phyloP scores from a whole-genome alignment of 164 flowering plant species.

The Magnolia changhungtana region DNA sequence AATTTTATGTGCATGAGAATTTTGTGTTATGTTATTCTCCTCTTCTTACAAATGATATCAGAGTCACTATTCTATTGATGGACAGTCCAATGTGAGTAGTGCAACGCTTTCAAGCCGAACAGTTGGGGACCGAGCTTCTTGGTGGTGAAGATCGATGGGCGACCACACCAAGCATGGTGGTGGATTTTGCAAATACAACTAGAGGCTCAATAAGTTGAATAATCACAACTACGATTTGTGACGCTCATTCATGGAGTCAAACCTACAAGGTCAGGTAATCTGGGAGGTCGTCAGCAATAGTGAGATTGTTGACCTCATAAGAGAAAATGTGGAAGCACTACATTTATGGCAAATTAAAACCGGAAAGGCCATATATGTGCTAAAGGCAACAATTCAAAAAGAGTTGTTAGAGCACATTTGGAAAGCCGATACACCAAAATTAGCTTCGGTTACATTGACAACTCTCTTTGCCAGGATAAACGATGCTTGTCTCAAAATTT shows the following conservation, averaged over 20 bases:
- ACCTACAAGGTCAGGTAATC: slow-evolving; percentile 11
- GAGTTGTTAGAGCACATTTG: slow-evolving; percentile 17
- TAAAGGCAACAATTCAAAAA: slow-evolving; percentile 11
- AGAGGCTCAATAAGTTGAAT: background rate
- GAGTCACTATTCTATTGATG: too few species aligned
- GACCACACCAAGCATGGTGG: background rate
- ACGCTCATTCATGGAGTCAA: slow-evolving; percentile 2
- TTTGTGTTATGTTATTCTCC: too few species aligned
- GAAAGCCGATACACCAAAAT: slow-evolving; percentile 16
- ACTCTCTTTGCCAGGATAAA: slow-evolving; percentile 15
- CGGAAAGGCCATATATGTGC: slow-evolving; percentile 10
- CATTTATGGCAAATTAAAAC: slow-evolving; percentile 7
- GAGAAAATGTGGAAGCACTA: background rate
- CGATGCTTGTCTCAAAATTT: slow-evolving; percentile 14
- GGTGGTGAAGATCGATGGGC: background rate
- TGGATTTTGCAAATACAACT: background rate
- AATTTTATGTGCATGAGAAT: too few species aligned
- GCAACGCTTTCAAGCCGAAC: background rate
- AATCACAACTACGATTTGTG: slow-evolving; percentile 7
- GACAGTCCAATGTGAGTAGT: too few species aligned
- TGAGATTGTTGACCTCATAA: background rate
- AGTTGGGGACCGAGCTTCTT: background rate
- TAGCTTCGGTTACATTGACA: slow-evolving; percentile 15
- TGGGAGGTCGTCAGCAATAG: slow-evolving; percentile 4
- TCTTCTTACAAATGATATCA: too few species aligned